Conservation (phyloP, 208 protist species). For the Jaenimonas drosophilae region DNA sequence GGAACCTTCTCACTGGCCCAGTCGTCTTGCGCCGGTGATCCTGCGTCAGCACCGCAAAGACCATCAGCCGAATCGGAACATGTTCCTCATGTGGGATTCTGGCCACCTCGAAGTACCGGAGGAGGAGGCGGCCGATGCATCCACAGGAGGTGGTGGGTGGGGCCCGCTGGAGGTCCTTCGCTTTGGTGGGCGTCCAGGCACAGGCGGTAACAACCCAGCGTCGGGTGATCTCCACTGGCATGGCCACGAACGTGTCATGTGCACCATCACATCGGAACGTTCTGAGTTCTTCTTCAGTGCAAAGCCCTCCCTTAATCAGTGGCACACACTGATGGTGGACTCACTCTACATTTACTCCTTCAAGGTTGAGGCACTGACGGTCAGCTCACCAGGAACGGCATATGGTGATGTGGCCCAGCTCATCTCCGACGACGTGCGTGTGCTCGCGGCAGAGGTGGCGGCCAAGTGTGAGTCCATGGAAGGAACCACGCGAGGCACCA, state of each 20-base stretch:
- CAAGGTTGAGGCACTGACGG: conserved; percentile 10
- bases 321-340: conserved; percentile 67
- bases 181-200: background rate
- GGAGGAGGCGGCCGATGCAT: background rate
- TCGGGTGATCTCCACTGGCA: conserved; percentile 26
- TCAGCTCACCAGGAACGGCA: background rate
- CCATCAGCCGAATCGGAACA: conserved; percentile 44
- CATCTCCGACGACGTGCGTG: background rate
- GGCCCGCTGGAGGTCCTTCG: background rate
- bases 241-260: conserved; percentile 58
- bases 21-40: conserved; percentile 41
- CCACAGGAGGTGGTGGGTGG: background rate
- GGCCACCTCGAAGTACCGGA: background rate
- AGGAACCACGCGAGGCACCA: no score
- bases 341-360: conserved; percentile 64
- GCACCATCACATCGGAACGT: conserved; percentile 48
- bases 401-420: background rate
- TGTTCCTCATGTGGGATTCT: conserved; percentile 67
- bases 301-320: conserved; percentile 42
- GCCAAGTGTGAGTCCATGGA: no score
- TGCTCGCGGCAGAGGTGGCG: background rate
- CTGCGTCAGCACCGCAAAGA: conserved; percentile 50
- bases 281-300: conserved; percentile 46
- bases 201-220: no score
- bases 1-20: conserved; percentile 39